Conservation (phyloP, 208 protist species). For the Naegleria fowleri region DNA sequence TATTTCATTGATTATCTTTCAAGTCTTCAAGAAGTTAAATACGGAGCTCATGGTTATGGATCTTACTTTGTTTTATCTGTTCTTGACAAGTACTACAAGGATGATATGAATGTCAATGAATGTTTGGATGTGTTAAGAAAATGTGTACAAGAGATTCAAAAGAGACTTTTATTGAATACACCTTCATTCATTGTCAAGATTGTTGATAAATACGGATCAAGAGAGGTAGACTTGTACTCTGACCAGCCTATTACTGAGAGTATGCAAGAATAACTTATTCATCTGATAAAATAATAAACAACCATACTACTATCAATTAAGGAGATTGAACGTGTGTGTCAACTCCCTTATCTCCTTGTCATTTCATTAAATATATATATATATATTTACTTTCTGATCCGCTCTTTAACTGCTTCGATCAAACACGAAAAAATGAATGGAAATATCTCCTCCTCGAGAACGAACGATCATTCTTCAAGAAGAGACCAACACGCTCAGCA, state of each 20-base stretch:
- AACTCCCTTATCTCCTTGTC: too few species aligned
- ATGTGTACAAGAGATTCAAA: conserved; percentile 82
- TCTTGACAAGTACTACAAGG: conserved; percentile 78
- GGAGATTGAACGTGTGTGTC: too few species aligned
- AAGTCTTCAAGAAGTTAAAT: conserved; percentile 76
- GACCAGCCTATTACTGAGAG: not conserved
- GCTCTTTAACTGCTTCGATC: too few species aligned
- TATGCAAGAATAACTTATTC: not conserved
- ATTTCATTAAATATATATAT: too few species aligned
- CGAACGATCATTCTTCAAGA: too few species aligned
- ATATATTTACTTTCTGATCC: too few species aligned
- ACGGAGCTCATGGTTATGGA: conserved; percentile 85
- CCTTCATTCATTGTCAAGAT: conserved; percentile 80
- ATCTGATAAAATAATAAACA: too few species aligned
- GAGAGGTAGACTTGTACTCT: not conserved
- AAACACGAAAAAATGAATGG: too few species aligned
- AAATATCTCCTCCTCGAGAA: too few species aligned
- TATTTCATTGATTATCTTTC: conserved; percentile 91
- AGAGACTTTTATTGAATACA: conserved; percentile 74
- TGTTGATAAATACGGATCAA: conserved; percentile 67
- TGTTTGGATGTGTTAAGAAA: conserved; percentile 78
- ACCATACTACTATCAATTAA: too few species aligned
- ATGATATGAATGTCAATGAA: conserved; percentile 77
- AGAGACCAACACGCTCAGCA: too few species aligned
- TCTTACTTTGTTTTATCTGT: conserved; percentile 73